Evolutionary conservation across 768 basidiomycete species (phyloP), one percentile per base, ranked within the genome.

Genomic region (Lyophyllum semitale): DNA sequence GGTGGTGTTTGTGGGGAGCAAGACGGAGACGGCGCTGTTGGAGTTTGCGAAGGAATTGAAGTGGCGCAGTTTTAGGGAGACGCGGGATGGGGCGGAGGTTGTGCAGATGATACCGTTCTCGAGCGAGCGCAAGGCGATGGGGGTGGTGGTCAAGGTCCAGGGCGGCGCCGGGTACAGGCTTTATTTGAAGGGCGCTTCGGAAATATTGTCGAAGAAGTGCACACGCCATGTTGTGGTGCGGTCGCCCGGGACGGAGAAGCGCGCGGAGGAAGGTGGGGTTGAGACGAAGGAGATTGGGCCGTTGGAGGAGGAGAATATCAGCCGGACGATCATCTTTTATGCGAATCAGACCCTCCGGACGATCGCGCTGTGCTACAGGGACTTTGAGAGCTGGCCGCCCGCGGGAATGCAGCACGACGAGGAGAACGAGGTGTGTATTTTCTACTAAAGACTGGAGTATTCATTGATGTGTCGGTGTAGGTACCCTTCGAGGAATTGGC

Each of bases 301-400:
- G 9, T 73, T 86, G 17, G 84, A 87, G 13, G 77, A 78, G 55
- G 88, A 89, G 65, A 98, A 98, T 67, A 93, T 98, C 68, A 82
- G 80, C 25, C 83, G 92, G 43, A 98, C 96, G 13, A 98, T 95
- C 71, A 95, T 96, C 61, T 96, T 97, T 73, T 98, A 99, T 69
- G 95, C 95, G 64, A 95, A 95, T 70, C 96, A 98, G 74, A 90
- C 87, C 12, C 85, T 98, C 9, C 85, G 96, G 47, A 98, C 97
- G 1, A 92, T 99, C 61, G 94, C 95, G 1, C 72, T 98, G 42
- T 97, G 95, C 70, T 98, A 98, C 67, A 82, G 87, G 45, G 95
- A 99, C 66, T 87, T 97, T 54, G 68, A 84, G 5, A 69, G 76
- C 0, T 98, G 96, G 95, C 96, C 96, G 11, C 95, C 95, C 4